phyloP scores from a whole-genome alignment of 768 basidiomycete species.

The Lactarius hatsudake region DNA sequence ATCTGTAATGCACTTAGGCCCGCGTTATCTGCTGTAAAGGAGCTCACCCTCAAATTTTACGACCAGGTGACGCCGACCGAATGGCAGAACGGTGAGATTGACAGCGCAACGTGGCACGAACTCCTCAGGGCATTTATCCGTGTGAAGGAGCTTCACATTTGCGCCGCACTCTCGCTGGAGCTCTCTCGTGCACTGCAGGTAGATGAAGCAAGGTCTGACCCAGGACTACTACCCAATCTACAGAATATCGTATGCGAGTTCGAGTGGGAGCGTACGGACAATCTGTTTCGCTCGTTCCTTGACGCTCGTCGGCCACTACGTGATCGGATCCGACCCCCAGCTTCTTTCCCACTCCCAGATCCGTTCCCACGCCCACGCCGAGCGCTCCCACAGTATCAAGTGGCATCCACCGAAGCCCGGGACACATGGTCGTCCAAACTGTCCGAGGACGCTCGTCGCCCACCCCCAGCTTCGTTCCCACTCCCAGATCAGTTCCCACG shows the following conservation, averaged over 20 bases:
- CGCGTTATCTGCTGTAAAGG: neutral
- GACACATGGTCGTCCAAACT: too few relatives aligned
- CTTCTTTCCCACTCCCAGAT: too few relatives aligned
- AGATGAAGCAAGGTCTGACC: neutral
- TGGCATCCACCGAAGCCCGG: too few relatives aligned
- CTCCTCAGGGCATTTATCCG: neutral
- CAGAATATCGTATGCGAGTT: too few relatives aligned
- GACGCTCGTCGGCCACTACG: neutral
- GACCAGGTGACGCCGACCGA: neutral
- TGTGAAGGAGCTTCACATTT: neutral
- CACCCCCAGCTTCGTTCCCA: too few relatives aligned
- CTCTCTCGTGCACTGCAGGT: neutral
- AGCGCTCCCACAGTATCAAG: too few relatives aligned
- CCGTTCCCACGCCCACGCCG: too few relatives aligned
- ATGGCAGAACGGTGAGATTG: neutral
- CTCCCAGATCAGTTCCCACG: too few relatives aligned
- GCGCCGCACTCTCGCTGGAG: neutral
- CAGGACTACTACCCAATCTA: neutral
- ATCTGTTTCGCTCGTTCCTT: neutral
- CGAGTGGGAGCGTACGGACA: too few relatives aligned
- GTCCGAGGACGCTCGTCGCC: too few relatives aligned
- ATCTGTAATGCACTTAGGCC: constrained; percentile 9
- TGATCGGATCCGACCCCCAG: too few relatives aligned
- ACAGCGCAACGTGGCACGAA: neutral
- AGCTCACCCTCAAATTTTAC: neutral